phyloP scores from a whole-genome alignment of 2,329 filamentous ascomycete genomes.

The Ambrosiella beaveri region DNA sequence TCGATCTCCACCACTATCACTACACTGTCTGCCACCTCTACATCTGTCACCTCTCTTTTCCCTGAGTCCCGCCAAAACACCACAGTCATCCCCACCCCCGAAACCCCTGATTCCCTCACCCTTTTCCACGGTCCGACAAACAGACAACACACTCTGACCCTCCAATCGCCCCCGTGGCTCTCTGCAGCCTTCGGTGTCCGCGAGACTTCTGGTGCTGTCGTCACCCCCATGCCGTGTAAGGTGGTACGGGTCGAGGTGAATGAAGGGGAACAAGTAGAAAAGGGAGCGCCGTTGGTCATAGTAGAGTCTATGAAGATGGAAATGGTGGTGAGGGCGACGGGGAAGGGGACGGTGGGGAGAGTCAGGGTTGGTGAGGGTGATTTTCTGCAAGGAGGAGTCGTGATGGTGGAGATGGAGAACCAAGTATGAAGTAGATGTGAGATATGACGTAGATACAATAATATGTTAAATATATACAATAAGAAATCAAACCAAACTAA shows the following conservation, averaged over 20 bases:
- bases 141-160: conserved; percentile 37
- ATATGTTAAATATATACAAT: not conserved
- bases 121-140: conserved; percentile 51
- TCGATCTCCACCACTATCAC: not conserved
- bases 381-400: conserved; percentile 61
- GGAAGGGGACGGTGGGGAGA: conserved; percentile 53
- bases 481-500: not conserved
- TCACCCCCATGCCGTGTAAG: conserved; percentile 95
- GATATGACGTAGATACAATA: not conserved
- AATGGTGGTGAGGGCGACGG: conserved; percentile 63
- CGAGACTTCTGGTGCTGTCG: conserved; percentile 63
- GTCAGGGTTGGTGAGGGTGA: conserved; percentile 61
- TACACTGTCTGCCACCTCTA: conserved; percentile 9
- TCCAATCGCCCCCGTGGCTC: conserved; percentile 58
- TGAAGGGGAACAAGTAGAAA: conserved; percentile 66
- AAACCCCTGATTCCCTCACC: conserved; percentile 29
- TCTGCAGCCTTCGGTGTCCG: conserved; percentile 75
- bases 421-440: not conserved
- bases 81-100: conserved; percentile 29
- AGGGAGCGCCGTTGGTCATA: conserved; percentile 75
- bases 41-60: conserved; percentile 53
- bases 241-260: conserved; percentile 75
- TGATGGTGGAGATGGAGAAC: conserved; percentile 52
- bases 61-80: conserved; percentile 63
- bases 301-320: conserved; percentile 90